Base-by-base conservation (phyloP, 2,329 filamentous ascomycete species). In the Alternaria alternata region DNA sequence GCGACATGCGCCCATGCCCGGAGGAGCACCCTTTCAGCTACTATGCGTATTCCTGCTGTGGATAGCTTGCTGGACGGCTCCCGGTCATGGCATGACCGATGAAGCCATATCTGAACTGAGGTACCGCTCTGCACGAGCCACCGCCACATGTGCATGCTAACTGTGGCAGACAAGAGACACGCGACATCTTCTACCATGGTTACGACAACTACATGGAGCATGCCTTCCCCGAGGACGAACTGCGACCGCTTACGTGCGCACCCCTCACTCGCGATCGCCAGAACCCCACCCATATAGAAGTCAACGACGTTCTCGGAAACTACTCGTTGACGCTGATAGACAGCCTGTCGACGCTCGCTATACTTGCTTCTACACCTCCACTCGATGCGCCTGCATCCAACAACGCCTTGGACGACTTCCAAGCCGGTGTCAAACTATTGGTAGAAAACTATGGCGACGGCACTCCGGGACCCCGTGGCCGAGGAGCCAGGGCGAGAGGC, bases 261-360 rank as follows among this genome's bases (percentile, higher is more conserved):
- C 93, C 95, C 6, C 84, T 98, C 71, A 93, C 91, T 41, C 90
- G 95, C 79, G 94, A 97, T 81, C 86, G 87, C 70, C 83, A 88
- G 48, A 91, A 97, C 75, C 90, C 92, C 1, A 86, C 86, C 58
- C 91, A 96, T 73, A 88, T 95, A 68, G 94, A 93, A 70, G 84
- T 97, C 63, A 98, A 98, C 81, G 95, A 99, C 78, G 94, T 96
- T 14, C 86, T 99, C 43, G 95, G 95, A 5, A 98, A 99, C 81
- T 99, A 98, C 81, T 97, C 94, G 56, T 83, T 99, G 64, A 98
- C 95, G 1, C 84, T 98, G 48, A 94, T 99, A 74, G 95, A 99
- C 80, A 97, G 93, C 73, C 84, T 99, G 20, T 97, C 94, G 14
- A 97, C 94, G 0, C 87, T 99, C 58, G 95, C 94, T 7, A 96